phyloP scores from a whole-genome alignment of 2,329 filamentous ascomycete species.

The Pseudogymnoascus sp. region DNA sequence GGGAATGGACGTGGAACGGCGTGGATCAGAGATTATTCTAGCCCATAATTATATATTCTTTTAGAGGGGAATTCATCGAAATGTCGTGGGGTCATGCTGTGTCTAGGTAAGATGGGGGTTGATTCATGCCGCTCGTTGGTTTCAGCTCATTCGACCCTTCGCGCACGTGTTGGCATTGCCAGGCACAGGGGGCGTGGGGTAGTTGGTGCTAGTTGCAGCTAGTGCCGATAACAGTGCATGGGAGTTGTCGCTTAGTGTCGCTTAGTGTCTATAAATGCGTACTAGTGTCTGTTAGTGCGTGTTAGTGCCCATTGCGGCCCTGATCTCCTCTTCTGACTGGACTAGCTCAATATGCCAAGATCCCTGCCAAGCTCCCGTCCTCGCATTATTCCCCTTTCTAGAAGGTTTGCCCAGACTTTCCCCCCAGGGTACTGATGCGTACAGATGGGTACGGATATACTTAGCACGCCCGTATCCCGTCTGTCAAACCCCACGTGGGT shows the following conservation, averaged over 20 bases:
- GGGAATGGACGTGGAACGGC: not conserved
- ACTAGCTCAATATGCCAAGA: not conserved
- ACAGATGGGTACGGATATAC: not conserved
- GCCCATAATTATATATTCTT: too few relatives aligned
- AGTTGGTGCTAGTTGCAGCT: not conserved
- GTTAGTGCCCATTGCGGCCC: too few relatives aligned
- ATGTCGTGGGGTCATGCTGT: too few relatives aligned
- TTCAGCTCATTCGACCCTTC: not conserved
- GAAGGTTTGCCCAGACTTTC: not conserved
- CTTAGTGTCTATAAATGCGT: too few relatives aligned
- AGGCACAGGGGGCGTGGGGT: not conserved
- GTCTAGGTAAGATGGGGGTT: too few relatives aligned
- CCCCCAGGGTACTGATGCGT: not conserved
- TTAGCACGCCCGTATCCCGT: not conserved
- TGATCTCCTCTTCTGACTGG: not conserved
- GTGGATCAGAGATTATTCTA: too few relatives aligned
- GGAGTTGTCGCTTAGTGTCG: not conserved
- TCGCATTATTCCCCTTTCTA: not conserved
- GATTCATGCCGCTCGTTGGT: not conserved
- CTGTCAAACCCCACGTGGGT: not conserved
- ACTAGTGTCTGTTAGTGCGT: too few relatives aligned
- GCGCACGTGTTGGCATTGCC: not conserved
- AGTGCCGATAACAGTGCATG: not conserved
- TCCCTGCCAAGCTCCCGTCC: not conserved
- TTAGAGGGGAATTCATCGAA: too few relatives aligned